Percentiles rank a stretch among this genome's conserved stretches.
These are phyloP conservation scores for Nicotiana attenuata DNA, from an alignment of 257 asterid genomes.

Conservation along the genomic window DNA sequence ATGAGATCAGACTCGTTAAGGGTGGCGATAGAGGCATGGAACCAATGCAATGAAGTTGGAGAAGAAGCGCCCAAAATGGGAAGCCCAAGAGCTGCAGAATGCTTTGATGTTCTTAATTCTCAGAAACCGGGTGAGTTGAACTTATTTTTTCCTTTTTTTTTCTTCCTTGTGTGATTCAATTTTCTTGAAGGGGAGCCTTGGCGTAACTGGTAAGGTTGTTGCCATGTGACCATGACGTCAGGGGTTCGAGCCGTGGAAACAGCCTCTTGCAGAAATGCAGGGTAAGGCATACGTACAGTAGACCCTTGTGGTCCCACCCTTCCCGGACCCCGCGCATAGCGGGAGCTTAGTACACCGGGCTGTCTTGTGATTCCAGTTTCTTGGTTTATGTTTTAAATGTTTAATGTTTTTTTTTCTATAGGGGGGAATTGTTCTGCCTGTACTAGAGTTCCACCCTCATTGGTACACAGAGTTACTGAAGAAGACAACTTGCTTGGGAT, in stretches of 20 bases:
- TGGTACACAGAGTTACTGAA: constrained; percentile 50
- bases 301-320: no score
- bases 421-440: constrained; percentile 37
- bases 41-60: constrained; percentile 87
- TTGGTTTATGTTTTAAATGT: neutral
- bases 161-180: neutral
- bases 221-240: no score
- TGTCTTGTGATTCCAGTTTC: no score
- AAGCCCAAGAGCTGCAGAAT: constrained; percentile 82
- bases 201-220: no score
- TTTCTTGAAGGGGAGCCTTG: no score
- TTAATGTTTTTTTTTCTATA: neutral
- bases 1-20: constrained; percentile 67
- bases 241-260: no score
- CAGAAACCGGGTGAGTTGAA: constrained; percentile 28
- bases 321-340: no score
- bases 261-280: no score
- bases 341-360: no score
- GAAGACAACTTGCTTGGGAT: constrained; percentile 59
- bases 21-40: constrained; percentile 87
- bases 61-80: constrained; percentile 84
- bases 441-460: constrained; percentile 29
- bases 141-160: neutral
- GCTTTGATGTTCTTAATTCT: constrained; percentile 55
- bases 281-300: no score